These are phyloP conservation scores for Claviceps purpurea DNA, from an alignment of 2,329 filamentous ascomycete species.

Conservation along the genomic window DNA sequence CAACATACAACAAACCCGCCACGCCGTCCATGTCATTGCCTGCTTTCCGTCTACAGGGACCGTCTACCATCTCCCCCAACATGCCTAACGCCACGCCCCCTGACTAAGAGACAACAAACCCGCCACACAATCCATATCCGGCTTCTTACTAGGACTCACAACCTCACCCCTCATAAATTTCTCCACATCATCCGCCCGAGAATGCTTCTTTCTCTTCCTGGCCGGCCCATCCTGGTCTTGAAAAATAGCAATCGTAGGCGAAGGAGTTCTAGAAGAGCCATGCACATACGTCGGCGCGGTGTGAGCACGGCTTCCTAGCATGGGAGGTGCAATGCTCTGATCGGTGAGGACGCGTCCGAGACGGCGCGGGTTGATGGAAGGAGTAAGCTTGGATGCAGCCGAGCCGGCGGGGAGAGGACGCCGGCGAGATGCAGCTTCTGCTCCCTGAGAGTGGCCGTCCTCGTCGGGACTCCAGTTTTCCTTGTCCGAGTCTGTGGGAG, in stretches of 20 bases:
- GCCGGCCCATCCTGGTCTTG: conserved; percentile 27
- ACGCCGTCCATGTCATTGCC: conserved; percentile 66
- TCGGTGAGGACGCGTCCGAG: conserved; percentile 28
- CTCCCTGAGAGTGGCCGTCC: conserved; percentile 15
- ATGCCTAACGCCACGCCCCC: conserved; percentile 62
- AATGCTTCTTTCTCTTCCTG: conserved; percentile 6
- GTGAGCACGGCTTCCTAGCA: conserved; percentile 25
- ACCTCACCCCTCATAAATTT: conserved; percentile 57
- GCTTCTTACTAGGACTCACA: conserved; percentile 56
- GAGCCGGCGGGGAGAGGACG: conserved; percentile 24
- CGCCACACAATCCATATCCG: conserved; percentile 79
- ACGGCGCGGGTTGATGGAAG: conserved; percentile 24
- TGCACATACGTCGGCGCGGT: conserved; percentile 26
- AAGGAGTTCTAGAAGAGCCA: conserved; percentile 13
- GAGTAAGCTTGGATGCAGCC: conserved; percentile 9
- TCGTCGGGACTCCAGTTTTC: conserved; percentile 68
- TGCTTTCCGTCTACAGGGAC: too few species aligned
- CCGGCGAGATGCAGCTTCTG: conserved; percentile 9
- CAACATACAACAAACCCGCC: conserved; percentile 75
- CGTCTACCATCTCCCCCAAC: too few species aligned
- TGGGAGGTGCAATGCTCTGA: conserved; percentile 18
- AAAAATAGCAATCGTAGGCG: conserved; percentile 33
- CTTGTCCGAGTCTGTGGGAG: conserved; percentile 66
- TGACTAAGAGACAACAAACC: conserved; percentile 81
- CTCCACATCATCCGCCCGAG: conserved; percentile 47